Conservation (phyloP, 768 basidiomycete species). For the Agaricus subrufescens region DNA sequence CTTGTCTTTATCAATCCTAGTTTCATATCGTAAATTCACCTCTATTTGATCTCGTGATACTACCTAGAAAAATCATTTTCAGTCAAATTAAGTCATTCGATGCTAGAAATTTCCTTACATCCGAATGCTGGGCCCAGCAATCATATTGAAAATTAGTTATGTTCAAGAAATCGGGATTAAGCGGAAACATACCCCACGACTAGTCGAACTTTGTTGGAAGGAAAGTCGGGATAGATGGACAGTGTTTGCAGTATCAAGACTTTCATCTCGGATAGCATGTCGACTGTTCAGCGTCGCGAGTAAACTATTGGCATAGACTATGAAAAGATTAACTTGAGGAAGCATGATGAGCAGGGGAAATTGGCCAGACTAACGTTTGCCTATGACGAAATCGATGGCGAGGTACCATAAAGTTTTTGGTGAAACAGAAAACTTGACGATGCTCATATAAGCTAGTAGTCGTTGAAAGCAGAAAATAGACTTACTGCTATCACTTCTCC, state of each 20-base stretch:
- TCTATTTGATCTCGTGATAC: neutral
- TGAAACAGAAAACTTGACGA: slow-evolving; percentile 21
- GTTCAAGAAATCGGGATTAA: neutral
- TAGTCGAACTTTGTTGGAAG: neutral
- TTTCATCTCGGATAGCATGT: slow-evolving; percentile 18
- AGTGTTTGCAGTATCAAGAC: slow-evolving; percentile 10
- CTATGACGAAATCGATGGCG: slow-evolving; percentile 40
- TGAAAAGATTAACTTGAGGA: neutral
- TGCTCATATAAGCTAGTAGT: neutral
- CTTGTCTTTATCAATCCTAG: neutral
- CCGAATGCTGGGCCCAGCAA: neutral
- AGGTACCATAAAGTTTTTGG: slow-evolving; percentile 32
- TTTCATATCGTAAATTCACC: neutral
- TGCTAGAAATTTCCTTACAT: neutral
- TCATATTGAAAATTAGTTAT: neutral
- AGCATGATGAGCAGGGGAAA: neutral
- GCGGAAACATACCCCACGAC: neutral
- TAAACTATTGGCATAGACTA: slow-evolving; percentile 45
- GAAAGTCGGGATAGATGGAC: slow-evolving; percentile 16
- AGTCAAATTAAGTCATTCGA: no score
- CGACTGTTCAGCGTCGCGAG: slow-evolving; percentile 40
- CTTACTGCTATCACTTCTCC: slow-evolving; percentile 33
- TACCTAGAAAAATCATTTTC: neutral
- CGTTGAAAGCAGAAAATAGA: neutral
- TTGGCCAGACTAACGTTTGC: slow-evolving; percentile 32